These are phyloP conservation scores for Grifola frondosa DNA, from an alignment of 1,284 basidiomycete genomes.

Conservation along the genomic window DNA sequence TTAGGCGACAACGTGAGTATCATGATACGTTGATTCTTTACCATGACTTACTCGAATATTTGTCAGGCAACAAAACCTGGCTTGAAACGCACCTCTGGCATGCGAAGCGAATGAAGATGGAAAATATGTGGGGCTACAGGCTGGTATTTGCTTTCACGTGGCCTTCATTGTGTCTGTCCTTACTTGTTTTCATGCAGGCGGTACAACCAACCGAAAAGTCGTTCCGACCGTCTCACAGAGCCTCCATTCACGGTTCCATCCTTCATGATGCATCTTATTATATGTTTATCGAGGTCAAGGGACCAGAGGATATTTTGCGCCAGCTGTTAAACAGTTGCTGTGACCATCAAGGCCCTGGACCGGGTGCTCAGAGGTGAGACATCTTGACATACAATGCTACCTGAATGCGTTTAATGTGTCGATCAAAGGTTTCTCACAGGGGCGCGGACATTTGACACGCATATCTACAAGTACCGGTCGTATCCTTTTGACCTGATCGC, in stretches of 20 bases:
- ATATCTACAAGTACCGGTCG: slow-evolving; percentile 57
- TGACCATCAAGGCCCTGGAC: slow-evolving; percentile 58
- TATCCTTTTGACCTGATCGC: slow-evolving; percentile 75
- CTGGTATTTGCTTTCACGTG: slow-evolving; percentile 47
- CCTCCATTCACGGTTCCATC: slow-evolving; percentile 79
- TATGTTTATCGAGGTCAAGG: slow-evolving; percentile 71
- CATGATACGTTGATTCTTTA: neutral
- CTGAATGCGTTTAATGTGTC: neutral
- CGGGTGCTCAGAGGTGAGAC: slow-evolving; percentile 55
- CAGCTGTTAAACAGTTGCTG: slow-evolving; percentile 56
- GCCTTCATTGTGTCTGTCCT: neutral
- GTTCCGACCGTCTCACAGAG: slow-evolving; percentile 85
- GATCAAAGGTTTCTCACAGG: slow-evolving; percentile 53
- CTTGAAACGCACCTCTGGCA: slow-evolving; percentile 94
- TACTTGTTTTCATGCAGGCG: slow-evolving; percentile 43
- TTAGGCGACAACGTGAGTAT: slow-evolving; percentile 65
- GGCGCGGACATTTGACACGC: slow-evolving; percentile 56
- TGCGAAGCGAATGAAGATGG: slow-evolving; percentile 92
- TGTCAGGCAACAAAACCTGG: slow-evolving; percentile 79
- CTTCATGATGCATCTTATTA: slow-evolving; percentile 88
- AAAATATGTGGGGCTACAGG: slow-evolving; percentile 85
- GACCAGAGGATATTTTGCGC: slow-evolving; percentile 55
- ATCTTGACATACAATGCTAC: neutral
- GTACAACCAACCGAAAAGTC: slow-evolving; percentile 86
- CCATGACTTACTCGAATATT: slow-evolving; percentile 7